Evolutionary conservation across 768 basidiomycete species (phyloP), one percentile per base, ranked within the genome.

Genomic region (Termitomyces sp.): DNA sequence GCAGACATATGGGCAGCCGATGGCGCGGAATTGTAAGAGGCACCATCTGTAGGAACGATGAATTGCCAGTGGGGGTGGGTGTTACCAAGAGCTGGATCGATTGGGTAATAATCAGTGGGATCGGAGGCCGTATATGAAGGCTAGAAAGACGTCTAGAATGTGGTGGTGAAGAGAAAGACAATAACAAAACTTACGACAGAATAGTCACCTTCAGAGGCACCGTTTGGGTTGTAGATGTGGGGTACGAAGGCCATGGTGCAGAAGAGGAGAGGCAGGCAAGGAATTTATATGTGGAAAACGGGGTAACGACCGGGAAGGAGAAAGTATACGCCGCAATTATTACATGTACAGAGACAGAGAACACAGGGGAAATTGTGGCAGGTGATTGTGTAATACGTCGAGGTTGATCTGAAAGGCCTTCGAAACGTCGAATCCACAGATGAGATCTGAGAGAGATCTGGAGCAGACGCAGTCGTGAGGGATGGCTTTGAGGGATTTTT

Each of bases 361-460:
- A 60, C 48, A 41, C 56, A 56, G 51, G 51, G 44, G 22, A 46
- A 61, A 55, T 29, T 41, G 54, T 58, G 60, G 61, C 61, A 62
- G 61, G 48, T 62, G 61, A 59, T 59, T 54, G 50, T 20, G 50
- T 29, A 60, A 60, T 51, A 55, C 26, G 54, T 60, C 59, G 58
- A 24, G 57, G 55, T 9, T 31, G 44, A 50, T 58, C 57, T 47
- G 45, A 48, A 52, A 36, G 22, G 49, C 49, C 51, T 57, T 57
- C 56, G 49, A 51, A 57, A 49, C 56, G 48, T 52, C 51, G 28
- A 28, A 52, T 39, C 18, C 37, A 51, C 18, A 80, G 71, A 70
- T 64, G 59, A 59, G 63, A 58, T 62, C 60, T 22, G 55, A 18
- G 26, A 20, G 29, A 59, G 56, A 61, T 57, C 60, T 60, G 26